phyloP scores from a whole-genome alignment of 2,329 filamentous ascomycete species.

The Rhynchosporium graminicola region DNA sequence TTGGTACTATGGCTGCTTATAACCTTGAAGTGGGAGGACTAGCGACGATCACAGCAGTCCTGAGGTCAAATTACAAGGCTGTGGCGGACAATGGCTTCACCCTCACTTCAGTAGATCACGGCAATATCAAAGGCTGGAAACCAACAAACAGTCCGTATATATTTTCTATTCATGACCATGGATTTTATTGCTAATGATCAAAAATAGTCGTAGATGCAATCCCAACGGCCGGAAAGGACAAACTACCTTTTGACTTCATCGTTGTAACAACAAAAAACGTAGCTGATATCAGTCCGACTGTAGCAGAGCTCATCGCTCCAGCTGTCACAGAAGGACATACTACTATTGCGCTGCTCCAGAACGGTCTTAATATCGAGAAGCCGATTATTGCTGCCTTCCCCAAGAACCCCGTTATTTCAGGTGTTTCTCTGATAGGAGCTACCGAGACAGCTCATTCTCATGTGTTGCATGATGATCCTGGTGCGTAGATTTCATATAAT shows the following conservation, averaged over 20 bases:
- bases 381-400: conserved; percentile 33
- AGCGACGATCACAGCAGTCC: conserved; percentile 31
- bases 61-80: conserved; percentile 34
- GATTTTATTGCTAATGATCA: background rate
- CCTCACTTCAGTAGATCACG: conserved; percentile 35
- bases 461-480: conserved; percentile 31
- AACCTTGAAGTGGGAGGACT: conserved; percentile 32
- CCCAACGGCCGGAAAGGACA: conserved; percentile 18
- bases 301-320: conserved; percentile 31
- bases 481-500: background rate
- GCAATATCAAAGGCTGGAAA: conserved; percentile 30
- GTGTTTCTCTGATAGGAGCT: conserved; percentile 34
- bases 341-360: conserved; percentile 34
- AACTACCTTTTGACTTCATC: conserved; percentile 31
- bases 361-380: conserved; percentile 37
- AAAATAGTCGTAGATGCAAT: conserved; percentile 13
- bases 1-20: conserved; percentile 36
- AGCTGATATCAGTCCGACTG: conserved; percentile 41
- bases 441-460: conserved; percentile 28
- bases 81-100: conserved; percentile 32
- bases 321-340: conserved; percentile 34
- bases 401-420: conserved; percentile 32
- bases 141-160: conserved; percentile 27
- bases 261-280: conserved; percentile 36
- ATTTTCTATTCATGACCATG: background rate